Base-by-base conservation (phyloP, 768 basidiomycete genomes). In the Psilocybe tampanensis region DNA sequence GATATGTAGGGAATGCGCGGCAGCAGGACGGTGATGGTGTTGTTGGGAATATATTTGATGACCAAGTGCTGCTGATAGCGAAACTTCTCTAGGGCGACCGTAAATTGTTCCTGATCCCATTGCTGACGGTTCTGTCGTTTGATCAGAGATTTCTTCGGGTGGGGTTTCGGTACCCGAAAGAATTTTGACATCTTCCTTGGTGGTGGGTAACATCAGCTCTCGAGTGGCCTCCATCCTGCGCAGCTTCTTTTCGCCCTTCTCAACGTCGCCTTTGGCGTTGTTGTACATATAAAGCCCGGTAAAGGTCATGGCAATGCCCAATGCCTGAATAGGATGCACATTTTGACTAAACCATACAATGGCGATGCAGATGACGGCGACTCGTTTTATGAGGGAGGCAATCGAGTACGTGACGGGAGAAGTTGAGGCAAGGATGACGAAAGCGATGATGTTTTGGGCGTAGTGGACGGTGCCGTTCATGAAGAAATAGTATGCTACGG, bases 321-420 rank as follows among this genome's bases (percentile, higher is more conserved):
- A 67, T 3, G 82, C 95, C 72, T 98, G 95, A 18, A 97, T 66
- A 9, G 83, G 84, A 58, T 95, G 90, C 17, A 98, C 85, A 33
- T 80, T 69, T 75, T 98, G 96, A 54, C 82, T 87, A 77, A 98
- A 98, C 96, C 96, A 99, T 49, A 95, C 78, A 68, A 99, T 92
- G 18, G 97, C 97, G 65, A 98, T 90, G 76, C 94, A 95, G 67
- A 99, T 99, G 66, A 99, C 97, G 44, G 88, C 94, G 54, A 99
- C 95, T 22, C 97, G 94, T 74, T 99, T 99, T 76, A 98, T 86
- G 66, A 99, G 86, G 3, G 94, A 97, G 2, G 97, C 97, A 70
- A 99, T 98, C 51, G 94, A 96, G 74, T 99, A 99, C 0, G 97
- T 98, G 63, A 99, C 97, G 18, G 97, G 96, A 11, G 96, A 98